Evolutionary conservation across 179 eudicot species (phyloP), one percentile per base, ranked within the genome.

Genomic region (Nepenthes alata): DNA sequence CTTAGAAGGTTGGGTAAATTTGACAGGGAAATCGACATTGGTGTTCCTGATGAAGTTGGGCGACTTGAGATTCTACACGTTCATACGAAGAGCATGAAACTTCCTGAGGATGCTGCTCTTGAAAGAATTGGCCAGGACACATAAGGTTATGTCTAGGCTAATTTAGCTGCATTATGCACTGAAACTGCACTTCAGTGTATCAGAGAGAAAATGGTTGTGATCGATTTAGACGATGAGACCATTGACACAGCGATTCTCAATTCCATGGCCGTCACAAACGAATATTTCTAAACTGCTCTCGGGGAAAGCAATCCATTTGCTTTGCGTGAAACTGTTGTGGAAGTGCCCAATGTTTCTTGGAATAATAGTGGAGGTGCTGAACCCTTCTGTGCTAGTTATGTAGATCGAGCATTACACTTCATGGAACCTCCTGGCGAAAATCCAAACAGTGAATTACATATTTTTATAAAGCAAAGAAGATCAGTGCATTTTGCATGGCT

Each of bases 41-140:
- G 91, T 60, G 91, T 85, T 48, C 88, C 93, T 1, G 93, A 85
- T 77, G 93, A 85, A 63, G 78, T 85, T 35, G 88, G 93, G 16
- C 65, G 93, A 38, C 62, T 85, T 36, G 93, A 85, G 60, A 83
- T 85, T 52, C 81, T 85, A 37, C 75, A 83, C 13, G 81, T 85
- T 15, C 88, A 83, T 59, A 85, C 93, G 1, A 85, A 83, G 63
- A 85, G 81, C 44, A 81, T 85, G 88, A 83, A 72, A 16, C 86
- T 83, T 55, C 72, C 83, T 35, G 86, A 85, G 37, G 82, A 85
- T 72, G 88, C 25, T 35, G 58, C 15, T 55, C 39, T 55, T 35
- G 58, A 55, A 55, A 55, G 36, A 37, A 55, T 55, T 55, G 16
- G 37, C 11, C 16, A 55, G 58, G 58, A 55, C 5, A 55, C 58